phyloP scores from a whole-genome alignment of 2,329 filamentous ascomycete genomes.

The Penicillium sp. region DNA sequence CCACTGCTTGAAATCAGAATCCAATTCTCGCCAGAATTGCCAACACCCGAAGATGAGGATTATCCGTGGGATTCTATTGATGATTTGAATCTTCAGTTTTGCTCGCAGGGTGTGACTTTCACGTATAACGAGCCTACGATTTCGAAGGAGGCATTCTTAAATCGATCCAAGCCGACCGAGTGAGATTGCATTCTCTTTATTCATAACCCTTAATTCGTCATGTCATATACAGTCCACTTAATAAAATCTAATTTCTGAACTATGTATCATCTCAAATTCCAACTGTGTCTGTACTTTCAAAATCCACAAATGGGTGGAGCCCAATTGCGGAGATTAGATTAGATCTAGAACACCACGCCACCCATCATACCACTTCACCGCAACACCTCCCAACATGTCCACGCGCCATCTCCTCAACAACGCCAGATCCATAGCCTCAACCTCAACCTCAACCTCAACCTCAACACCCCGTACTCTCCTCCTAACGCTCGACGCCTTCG shows the following conservation, averaged over 20 bases:
- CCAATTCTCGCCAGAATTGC: not conserved
- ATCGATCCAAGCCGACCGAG: not conserved
- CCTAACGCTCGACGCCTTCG: conserved; percentile 48
- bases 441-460: no score
- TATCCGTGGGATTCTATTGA: not conserved
- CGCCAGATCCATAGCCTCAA: not conserved
- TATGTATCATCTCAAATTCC: no score
- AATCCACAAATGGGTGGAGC: not conserved
- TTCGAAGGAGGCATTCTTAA: not conserved
- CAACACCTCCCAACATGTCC: not conserved
- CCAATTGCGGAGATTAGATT: not conserved
- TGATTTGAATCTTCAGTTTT: not conserved
- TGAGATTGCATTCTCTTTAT: not conserved
- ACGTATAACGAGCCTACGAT: not conserved
- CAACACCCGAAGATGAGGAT: not conserved
- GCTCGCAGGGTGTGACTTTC: not conserved
- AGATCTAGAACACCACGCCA: not conserved
- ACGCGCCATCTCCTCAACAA: not conserved
- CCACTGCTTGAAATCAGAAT: not conserved
- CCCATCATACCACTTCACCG: not conserved
- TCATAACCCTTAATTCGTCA: no score
- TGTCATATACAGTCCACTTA: no score
- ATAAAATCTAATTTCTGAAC: no score
- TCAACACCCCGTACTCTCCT: conserved; percentile 31
- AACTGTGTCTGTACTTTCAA: no score